Evolutionary conservation across 768 basidiomycete genomes (phyloP), one percentile per base, ranked within the genome.

Genomic region (Boletellus ananas): DNA sequence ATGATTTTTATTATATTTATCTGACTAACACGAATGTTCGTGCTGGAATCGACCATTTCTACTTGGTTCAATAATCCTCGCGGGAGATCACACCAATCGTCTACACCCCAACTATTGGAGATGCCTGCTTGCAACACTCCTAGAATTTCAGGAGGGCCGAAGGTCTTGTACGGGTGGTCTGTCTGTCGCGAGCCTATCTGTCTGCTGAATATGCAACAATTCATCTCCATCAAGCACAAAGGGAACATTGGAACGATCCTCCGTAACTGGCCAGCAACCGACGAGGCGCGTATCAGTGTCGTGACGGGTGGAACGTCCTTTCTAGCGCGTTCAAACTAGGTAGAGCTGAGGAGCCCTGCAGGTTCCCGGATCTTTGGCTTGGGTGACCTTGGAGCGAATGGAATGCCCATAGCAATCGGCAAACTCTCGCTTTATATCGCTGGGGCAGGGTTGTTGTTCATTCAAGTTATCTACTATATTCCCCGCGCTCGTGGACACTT

Each of bases 71-170:
- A 57, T 4, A 6, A 27, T 40, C 25, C n/a, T 18, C 14, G 5
- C 56, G 78, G 75, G 80, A 79, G 63, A 70, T 82, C 47, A 79
- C 77, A 12, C 92, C 93, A 13, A 76, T 94, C 37, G 90, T 95
- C 48, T 95, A 94, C 66, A 95, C 93, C 0, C 93, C 93, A 0
- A 91, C 89, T 13, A 91, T 95, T 25, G 93, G 93, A 21, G 90
- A 94, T 59, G 93, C 92, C 3, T 94, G 91, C 63, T 65, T 90
- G 57, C 85, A 90, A 60, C 93, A 81, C 71, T 87, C 85, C 18
- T 81, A 85, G 52, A 90, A 84, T 56, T 90, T 84, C 64, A 74
- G 86, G 55, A 76, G 79, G 35, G 81, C 87, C 0, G n/a, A 90
- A 63, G 88, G 88, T 37, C 67, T 85, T 66, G 80, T 93, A 56